Percentiles rank a stretch among this genome's conserved stretches.
phyloP scores from a whole-genome alignment of 306 rosid species.

The Acacia melanoxylon region DNA sequence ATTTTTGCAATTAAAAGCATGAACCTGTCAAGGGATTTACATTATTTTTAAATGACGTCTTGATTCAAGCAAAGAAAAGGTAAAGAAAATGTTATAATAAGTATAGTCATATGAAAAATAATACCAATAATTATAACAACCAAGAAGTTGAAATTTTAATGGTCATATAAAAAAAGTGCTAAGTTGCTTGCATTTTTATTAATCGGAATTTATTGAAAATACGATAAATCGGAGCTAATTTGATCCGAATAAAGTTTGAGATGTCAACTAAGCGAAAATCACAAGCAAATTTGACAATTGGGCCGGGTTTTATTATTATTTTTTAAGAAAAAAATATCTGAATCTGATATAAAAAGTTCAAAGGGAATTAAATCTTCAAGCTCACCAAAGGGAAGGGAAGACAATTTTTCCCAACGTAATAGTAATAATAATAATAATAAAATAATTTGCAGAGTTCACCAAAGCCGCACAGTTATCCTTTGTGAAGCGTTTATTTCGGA shows the following conservation, averaged over 20 bases:
- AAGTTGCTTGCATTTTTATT: not conserved
- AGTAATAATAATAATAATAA: no score
- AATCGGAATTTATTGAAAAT: not conserved
- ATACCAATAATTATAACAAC: no score
- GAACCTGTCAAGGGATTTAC: not conserved
- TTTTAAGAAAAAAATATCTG: not conserved
- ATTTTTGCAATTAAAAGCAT: not conserved
- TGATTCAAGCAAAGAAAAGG: not conserved
- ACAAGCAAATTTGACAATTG: not conserved
- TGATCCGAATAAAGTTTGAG: not conserved
- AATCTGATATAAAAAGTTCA: not conserved
- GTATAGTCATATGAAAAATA: no score
- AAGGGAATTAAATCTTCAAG: not conserved
- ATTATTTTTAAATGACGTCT: not conserved
- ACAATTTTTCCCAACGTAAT: not conserved
- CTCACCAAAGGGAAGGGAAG: not conserved
- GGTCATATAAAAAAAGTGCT: not conserved
- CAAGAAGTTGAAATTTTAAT: not conserved
- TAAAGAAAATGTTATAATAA: not conserved
- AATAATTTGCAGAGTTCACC: not conserved
- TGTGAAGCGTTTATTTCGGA: slow-evolving; percentile 14
- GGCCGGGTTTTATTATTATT: not conserved
- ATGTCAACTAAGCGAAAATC: not conserved
- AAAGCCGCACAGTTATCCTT: slow-evolving; percentile 21
- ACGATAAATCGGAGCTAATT: not conserved